Evolutionary conservation across 352 stramenopile species (phyloP), one percentile per base, ranked within the genome.

Genomic region (Phytopythium oedochilum): DNA sequence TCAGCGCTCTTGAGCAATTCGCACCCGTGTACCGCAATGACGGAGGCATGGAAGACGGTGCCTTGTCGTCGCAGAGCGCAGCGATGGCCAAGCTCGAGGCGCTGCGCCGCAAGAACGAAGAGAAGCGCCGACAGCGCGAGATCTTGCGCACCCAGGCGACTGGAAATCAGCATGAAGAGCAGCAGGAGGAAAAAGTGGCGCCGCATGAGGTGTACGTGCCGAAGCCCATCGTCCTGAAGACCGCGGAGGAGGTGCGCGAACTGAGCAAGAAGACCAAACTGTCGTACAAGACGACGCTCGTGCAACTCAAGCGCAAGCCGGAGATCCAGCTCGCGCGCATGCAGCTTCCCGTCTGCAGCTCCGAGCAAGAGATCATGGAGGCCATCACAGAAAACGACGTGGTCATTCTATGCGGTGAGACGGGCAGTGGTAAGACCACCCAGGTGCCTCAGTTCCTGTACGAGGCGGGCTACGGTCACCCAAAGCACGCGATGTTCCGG

Each of bases 321-420:
- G 78, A 86, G 36, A 94, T 99, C 31, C 72, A 97, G 61, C 64
- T 96, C 55, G 74, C 74, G 34, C 89, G 97, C 49, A 98, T 96
- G 77, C 81, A 98, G 70, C 80, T 99, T 31, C 97, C 97, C 3
- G 96, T 99, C 34, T 98, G 94, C 61, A 89, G 79, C 26, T 99
- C 98, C 61, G 97, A 99, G 70, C 97, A 98, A 73, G 97, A 99
- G 77, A 99, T 99, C 59, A 98, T 99, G 75, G 97, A 99, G 64
- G 82, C 96, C 0, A 96, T 99, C 53, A 74, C 75, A 14, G 70
- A 92, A 1, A 92, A 98, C 60, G 91, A 98, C 65, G 96, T 99
- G n/a, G 86, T 98, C 17, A 98, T 99, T 47, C 56, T 99, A 8
- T 99, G 96, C 64, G 96, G 94, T 65, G 97, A 99, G 59, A 99